A percentile compares a stretch with the other conserved stretches of the same genome.
Evolutionary conservation across 2,329 filamentous ascomycete species (phyloP).

Genomic region (Fusarium sp.): DNA sequence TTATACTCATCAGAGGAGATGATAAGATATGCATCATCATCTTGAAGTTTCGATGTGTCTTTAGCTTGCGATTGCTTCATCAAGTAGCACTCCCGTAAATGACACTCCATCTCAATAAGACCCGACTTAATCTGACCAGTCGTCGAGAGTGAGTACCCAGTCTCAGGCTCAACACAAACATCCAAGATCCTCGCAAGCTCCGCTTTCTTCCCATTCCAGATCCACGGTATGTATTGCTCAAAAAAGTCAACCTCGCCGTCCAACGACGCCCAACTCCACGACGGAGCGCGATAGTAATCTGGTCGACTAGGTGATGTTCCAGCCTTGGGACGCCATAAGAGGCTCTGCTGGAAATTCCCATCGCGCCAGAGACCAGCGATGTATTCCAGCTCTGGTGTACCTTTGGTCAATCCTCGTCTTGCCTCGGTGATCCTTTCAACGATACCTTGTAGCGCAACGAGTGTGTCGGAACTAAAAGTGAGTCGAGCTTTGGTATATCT

Average conservation of each 20-base stretch:
- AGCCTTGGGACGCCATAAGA: neutral
- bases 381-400: neutral
- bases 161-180: neutral
- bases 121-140: neutral
- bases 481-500: neutral
- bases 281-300: neutral
- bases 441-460: neutral
- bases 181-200: neutral
- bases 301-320: fast-evolving
- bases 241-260: neutral
- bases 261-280: constrained; percentile 1
- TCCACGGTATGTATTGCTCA: neutral
- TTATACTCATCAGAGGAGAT: neutral
- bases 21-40: fast-evolving
- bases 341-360: neutral
- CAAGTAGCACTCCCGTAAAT: neutral
- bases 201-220: neutral
- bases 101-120: neutral
- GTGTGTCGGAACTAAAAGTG: neutral
- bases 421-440: neutral
- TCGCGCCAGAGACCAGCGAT: neutral
- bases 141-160: fast-evolving
- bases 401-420: fast-evolving
- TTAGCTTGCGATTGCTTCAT: fast-evolving
- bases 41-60: fast-evolving